A percentile compares a stretch with the other conserved stretches of the same genome.
Conservation (phyloP, 192 early-diverging fungal species). For the Backusella tarrabulga region DNA sequence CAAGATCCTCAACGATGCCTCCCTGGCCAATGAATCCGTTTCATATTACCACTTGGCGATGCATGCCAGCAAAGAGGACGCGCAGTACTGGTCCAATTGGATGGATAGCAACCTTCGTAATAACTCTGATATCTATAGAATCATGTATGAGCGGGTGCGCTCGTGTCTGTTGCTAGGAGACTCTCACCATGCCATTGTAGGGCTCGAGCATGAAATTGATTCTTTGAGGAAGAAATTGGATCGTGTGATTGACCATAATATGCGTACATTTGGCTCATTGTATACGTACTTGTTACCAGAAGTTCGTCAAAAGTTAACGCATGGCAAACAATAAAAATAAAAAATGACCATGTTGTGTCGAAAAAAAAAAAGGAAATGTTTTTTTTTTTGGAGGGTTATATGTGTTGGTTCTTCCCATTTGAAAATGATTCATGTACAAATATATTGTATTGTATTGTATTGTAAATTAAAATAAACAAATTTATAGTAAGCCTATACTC, state of each 20-base stretch:
- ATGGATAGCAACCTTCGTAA: slow-evolving; percentile 18
- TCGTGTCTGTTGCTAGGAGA: neutral
- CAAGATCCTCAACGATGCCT: slow-evolving; percentile 37
- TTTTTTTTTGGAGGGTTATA: neutral
- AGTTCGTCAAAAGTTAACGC: neutral
- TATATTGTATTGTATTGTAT: too few relatives aligned
- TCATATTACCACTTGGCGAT: slow-evolving; percentile 16
- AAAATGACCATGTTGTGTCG: neutral
- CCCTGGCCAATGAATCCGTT: slow-evolving; percentile 4
- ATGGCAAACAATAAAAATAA: neutral
- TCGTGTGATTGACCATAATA: slow-evolving; percentile 13
- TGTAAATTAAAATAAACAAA: neutral
- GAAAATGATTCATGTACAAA: neutral
- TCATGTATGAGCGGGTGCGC: slow-evolving; percentile 18
- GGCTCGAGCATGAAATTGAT: slow-evolving; percentile 14
- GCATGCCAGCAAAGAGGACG: slow-evolving; percentile 4
- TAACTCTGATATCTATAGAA: slow-evolving; percentile 11
- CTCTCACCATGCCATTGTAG: neutral
- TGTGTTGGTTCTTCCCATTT: neutral
- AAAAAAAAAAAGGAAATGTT: neutral
- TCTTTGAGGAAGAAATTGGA: slow-evolving; percentile 12
- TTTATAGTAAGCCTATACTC: neutral
- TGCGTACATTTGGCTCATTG: slow-evolving; percentile 15
- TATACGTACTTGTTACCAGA: slow-evolving; percentile 16
- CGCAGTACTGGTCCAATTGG: slow-evolving; percentile 19